These are phyloP conservation scores for Paraphoma chrysanthemicola DNA, from an alignment of 2,329 filamentous ascomycete species.

Conservation along the genomic window DNA sequence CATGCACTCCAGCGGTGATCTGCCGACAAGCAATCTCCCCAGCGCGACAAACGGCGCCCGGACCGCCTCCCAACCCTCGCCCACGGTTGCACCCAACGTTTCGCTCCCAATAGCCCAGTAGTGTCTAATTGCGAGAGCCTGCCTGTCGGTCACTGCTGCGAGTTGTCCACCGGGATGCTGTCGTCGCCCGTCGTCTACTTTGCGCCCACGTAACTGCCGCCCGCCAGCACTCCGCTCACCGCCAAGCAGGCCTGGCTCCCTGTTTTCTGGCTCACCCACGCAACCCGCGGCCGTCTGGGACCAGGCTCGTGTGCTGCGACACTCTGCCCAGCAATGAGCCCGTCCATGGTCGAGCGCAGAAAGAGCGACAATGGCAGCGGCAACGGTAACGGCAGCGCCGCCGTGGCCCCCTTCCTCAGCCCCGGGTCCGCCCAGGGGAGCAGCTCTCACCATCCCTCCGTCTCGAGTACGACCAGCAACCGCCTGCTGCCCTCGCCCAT, in stretches of 20 bases:
- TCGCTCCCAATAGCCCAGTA: background rate
- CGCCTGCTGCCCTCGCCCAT: slow-evolving; percentile 43
- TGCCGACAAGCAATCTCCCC: slow-evolving; percentile 19
- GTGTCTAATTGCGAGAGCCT: no score
- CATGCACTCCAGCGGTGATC: slow-evolving; percentile 4
- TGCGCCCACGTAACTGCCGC: slow-evolving; percentile 34
- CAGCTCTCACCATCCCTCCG: slow-evolving; percentile 12
- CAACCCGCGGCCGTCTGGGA: slow-evolving; percentile 21
- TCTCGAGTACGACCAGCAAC: slow-evolving; percentile 14
- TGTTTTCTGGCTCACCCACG: slow-evolving; percentile 12
- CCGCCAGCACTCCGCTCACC: slow-evolving; percentile 22
- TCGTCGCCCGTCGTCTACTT: slow-evolving; percentile 30
- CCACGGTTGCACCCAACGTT: background rate
- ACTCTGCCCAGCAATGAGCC: slow-evolving; percentile 35
- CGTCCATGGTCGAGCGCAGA: slow-evolving; percentile 37
- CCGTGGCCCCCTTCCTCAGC: slow-evolving; percentile 18
- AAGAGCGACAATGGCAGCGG: slow-evolving; percentile 32
- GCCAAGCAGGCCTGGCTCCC: slow-evolving; percentile 22
- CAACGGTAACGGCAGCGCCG: slow-evolving; percentile 26
- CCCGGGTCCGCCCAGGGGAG: slow-evolving; percentile 21
- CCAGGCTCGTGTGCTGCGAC: slow-evolving; percentile 25
- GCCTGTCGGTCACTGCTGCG: background rate
- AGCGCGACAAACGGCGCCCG: background rate
- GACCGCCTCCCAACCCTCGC: slow-evolving; percentile 2
- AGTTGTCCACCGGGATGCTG: slow-evolving; percentile 23